Base-by-base conservation (phyloP, 208 protist genomes). In the Trypanosoma caninum region DNA sequence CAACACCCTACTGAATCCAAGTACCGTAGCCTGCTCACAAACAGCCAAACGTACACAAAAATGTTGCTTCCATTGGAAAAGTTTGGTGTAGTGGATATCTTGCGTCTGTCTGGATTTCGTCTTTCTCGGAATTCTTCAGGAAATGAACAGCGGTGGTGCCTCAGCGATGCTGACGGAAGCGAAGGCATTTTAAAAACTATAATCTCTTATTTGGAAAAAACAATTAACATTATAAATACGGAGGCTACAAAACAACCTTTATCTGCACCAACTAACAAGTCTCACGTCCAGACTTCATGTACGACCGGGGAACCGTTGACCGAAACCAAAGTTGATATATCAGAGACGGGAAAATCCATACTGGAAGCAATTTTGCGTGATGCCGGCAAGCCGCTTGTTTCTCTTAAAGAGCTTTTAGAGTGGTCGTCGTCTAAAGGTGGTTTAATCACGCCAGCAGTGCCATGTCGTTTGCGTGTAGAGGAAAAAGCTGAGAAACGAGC, bases 31-130 rank as follows among this genome's bases (percentile, higher is more conserved):
- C 25, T 94, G 7, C 87, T 82, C 28, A 81, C 69, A 35, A 45
- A 45, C 20, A 91, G 80, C 72, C 64, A 74, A 46, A 70, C 69
- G 5, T 94, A 91, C 69, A 77, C 31, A n/a, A 67, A 38, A 13
- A 88, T 83, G 46, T 50, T 94, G 45, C 61, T 71, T 53, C 74
- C 80, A 13, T 46, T 94, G 2, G 80, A 89, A 68, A 25, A 66
- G 44, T 91, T 78, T 56, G 87, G 87, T 18, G 66, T 78, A 13
- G 18, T 65, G 18, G 72, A 82, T 9, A 38, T 91, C 28, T 69
- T 94, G 16, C 76, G 77, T 30, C 47, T 88, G 30, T 74, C 69
- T 25, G 87, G 87, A 33, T 94, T 94, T 61, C 58, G 56, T 31
- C 65, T 79, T 10, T 69, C 61, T 4, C 69, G 70, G n/a, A 72